Conservation (phyloP, 2,329 filamentous ascomycete genomes). For the Penicillium sp. region DNA sequence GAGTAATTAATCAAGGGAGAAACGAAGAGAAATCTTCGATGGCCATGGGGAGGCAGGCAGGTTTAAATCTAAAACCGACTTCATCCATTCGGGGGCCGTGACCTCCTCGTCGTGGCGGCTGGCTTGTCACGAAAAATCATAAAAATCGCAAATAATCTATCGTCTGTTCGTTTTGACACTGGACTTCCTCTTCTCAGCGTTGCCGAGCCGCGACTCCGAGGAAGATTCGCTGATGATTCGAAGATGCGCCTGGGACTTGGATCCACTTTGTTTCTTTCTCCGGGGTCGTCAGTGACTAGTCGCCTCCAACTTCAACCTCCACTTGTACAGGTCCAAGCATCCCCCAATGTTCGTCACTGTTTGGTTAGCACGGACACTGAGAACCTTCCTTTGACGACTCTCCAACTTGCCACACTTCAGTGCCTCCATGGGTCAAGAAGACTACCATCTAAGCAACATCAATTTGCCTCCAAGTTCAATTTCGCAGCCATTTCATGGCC, state of each 20-base stretch:
- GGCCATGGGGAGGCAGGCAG: constrained; percentile 9
- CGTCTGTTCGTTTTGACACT: not conserved
- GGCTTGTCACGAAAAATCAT: not conserved
- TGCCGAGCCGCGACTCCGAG: constrained; percentile 2
- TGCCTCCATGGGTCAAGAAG: not conserved
- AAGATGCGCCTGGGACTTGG: not conserved
- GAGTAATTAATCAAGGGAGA: not conserved
- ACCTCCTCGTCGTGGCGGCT: constrained; percentile 5
- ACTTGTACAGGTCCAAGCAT: not conserved
- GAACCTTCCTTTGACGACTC: not conserved
- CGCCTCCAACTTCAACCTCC: not conserved
- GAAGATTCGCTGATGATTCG: not conserved
- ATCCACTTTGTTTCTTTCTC: not conserved
- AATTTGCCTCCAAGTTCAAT: not conserved
- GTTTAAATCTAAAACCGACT: constrained; percentile 6
- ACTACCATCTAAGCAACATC: not conserved
- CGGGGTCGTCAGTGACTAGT: not conserved
- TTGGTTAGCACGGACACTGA: not conserved
- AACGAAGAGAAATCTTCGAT: not conserved
- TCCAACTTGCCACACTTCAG: not conserved
- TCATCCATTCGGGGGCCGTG: constrained; percentile 6
- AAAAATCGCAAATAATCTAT: not conserved
- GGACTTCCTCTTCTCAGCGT: constrained; percentile 11
- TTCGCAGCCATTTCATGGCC: not conserved
- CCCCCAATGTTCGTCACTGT: not conserved